phyloP scores from a whole-genome alignment of 495 filamentous ascomycete species.

The Aspergillus nidulans region DNA sequence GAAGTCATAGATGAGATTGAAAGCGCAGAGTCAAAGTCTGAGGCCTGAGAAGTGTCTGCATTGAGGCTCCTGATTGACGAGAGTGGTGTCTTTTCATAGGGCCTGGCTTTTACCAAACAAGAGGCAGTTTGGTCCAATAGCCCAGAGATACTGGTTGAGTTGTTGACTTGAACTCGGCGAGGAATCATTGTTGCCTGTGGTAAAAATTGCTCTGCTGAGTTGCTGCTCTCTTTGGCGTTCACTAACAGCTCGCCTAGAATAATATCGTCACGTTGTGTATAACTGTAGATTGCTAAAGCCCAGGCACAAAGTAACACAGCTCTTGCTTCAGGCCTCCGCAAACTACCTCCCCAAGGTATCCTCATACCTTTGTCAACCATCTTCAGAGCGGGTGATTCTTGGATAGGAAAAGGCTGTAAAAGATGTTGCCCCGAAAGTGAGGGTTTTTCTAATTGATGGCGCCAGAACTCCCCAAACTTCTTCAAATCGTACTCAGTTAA shows the following conservation, averaged over 20 bases:
- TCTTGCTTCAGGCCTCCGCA: neutral
- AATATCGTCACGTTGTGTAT: conserved; percentile 41
- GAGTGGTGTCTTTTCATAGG: conserved; percentile 55
- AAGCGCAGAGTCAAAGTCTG: conserved; percentile 51
- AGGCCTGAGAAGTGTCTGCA: conserved; percentile 51
- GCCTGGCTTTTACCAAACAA: conserved; percentile 41
- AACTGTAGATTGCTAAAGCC: conserved; percentile 44
- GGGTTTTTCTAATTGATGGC: neutral
- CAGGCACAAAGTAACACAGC: conserved; percentile 51
- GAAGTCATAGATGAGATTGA: conserved; percentile 25
- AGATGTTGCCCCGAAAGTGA: neutral
- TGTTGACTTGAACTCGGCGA: conserved; percentile 34
- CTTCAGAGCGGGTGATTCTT: neutral
- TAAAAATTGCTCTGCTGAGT: neutral
- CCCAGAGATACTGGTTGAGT: conserved; percentile 7
- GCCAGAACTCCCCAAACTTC: conserved; percentile 8
- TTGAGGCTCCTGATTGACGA: conserved; percentile 53
- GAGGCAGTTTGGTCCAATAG: conserved; percentile 38
- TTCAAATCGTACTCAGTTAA: conserved; percentile 8
- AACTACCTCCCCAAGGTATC: conserved; percentile 2
- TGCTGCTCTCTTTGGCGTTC: conserved; percentile 14
- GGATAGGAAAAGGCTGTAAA: neutral
- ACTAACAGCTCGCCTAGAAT: conserved; percentile 48
- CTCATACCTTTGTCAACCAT: neutral
- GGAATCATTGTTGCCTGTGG: conserved; percentile 52